Evolutionary conservation across 2,329 filamentous ascomycete genomes (phyloP), one percentile per base, ranked within the genome.

Genomic region (Aspergillus luchuensis): DNA sequence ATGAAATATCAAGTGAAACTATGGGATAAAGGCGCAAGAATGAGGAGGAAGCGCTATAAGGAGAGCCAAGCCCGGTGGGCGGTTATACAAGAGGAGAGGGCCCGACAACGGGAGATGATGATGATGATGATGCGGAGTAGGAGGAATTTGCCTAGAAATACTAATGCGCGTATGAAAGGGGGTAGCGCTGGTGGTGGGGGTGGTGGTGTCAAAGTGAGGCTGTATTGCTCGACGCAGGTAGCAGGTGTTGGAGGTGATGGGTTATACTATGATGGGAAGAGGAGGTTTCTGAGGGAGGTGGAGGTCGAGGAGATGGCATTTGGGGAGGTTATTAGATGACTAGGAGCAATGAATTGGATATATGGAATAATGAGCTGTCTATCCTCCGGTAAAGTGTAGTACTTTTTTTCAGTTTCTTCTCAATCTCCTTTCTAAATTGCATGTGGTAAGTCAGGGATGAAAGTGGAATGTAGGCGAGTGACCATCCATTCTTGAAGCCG

Each of bases 1-100:
- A 58, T 64, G 58, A 41, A 57, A 30, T 58, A 61, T 19, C 63
- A 66, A 39, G 53, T 55, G 45, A 43, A 58, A 10, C 25, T 66
- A 25, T 66, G 65, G 65, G 47, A 54, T 23, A 25, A 50, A 30
- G 36, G 43, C 11, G 62, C 62, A 45, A 19, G 15, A 36, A 25
- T 1, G 25, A 49, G 65, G 7, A 56, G 53, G 51, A 51, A 50
- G 23, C 54, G 57, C 10, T 33, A 66, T 13, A 50, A 60, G 8
- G 57, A 58, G 25, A 55, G 33, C 11, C 48, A 60, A 17, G 25
- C 45, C 8, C 60, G 50, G 38, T 67, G 63, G 65, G 57, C 43
- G 25, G 45, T 15, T 19, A 63, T 66, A 39, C 54, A 61, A 54
- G 56, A 57, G 38, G 61, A 66, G 38, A 53, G 63, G 13, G 23